Percentiles rank a stretch among this genome's conserved stretches.
phyloP scores from a whole-genome alignment of 805 yeast genomes.

The Debaryomyces hansenii region DNA sequence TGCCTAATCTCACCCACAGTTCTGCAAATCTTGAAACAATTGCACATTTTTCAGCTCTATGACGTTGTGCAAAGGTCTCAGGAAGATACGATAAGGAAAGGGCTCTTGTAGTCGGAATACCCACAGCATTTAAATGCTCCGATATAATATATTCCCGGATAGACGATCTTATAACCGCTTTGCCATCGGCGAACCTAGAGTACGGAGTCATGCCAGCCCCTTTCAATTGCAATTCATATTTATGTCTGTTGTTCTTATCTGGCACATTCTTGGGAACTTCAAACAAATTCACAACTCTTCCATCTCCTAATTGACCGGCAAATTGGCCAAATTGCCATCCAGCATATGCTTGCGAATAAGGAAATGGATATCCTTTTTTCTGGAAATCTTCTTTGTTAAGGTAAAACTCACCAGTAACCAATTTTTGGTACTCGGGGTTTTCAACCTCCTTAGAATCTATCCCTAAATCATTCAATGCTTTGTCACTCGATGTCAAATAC shows the following conservation, averaged over 20 bases:
- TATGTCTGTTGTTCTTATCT: constrained; percentile 29
- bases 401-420: constrained; percentile 61
- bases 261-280: constrained; percentile 50
- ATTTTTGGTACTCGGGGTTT: constrained; percentile 47
- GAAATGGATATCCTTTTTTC: constrained; percentile 47
- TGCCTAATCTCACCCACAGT: constrained; percentile 85
- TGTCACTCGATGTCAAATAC: constrained; percentile 57
- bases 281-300: constrained; percentile 82
- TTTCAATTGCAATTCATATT: constrained; percentile 76
- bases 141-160: constrained; percentile 85
- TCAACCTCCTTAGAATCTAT: constrained; percentile 39
- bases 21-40: constrained; percentile 81
- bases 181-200: constrained; percentile 95
- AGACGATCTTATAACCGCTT: constrained; percentile 85
- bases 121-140: constrained; percentile 76
- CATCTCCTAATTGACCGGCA: constrained; percentile 98
- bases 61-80: constrained; percentile 71
- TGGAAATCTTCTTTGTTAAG: constrained; percentile 26
- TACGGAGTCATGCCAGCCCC: constrained; percentile 93
- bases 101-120: constrained; percentile 87
- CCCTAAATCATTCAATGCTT: constrained; percentile 64
- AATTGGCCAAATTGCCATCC: constrained; percentile 96
- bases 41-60: constrained; percentile 77
- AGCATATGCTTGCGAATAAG: constrained; percentile 90
- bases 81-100: constrained; percentile 73